Evolutionary conservation across 2,329 filamentous ascomycete genomes (phyloP).

Genomic region (Exophiala aquamarina): DNA sequence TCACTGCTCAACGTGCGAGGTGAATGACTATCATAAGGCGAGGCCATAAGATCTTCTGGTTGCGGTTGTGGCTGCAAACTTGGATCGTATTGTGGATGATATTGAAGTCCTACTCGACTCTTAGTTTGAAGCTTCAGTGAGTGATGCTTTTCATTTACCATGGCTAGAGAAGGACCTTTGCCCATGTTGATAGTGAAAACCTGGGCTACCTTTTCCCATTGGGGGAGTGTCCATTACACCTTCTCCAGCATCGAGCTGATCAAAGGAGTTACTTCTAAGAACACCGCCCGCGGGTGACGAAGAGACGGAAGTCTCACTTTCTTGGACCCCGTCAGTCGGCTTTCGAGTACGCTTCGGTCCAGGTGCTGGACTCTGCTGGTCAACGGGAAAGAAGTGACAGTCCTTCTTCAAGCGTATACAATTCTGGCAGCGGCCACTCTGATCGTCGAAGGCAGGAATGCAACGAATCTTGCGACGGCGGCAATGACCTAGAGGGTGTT

Average conservation of each 20-base stretch:
- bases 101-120: constrained; percentile 13
- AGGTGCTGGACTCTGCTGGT: constrained; percentile 62
- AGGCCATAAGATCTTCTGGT: constrained; percentile 7
- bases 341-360: constrained; percentile 48
- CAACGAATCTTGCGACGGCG: constrained; percentile 92
- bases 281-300: constrained; percentile 45
- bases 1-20: constrained; percentile 11
- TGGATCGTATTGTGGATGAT: constrained; percentile 10
- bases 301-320: constrained; percentile 47
- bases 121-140: neutral
- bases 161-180: constrained; percentile 12
- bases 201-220: constrained; percentile 15
- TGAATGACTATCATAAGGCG: constrained; percentile 10
- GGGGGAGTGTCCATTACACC: constrained; percentile 8
- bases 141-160: constrained; percentile 2
- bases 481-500: constrained; percentile 69
- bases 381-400: constrained; percentile 88
- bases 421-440: constrained; percentile 78
- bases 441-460: constrained; percentile 70
- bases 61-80: constrained; percentile 1
- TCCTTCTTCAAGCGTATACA: constrained; percentile 94
- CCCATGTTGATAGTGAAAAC: constrained; percentile 10
- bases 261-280: constrained; percentile 20
- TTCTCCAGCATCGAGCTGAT: constrained; percentile 14
- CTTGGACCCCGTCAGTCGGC: constrained; percentile 39